Evolutionary conservation across 306 rosid genomes (phyloP), one percentile per base, ranked within the genome.

Genomic region (Corylus heterophylla): DNA sequence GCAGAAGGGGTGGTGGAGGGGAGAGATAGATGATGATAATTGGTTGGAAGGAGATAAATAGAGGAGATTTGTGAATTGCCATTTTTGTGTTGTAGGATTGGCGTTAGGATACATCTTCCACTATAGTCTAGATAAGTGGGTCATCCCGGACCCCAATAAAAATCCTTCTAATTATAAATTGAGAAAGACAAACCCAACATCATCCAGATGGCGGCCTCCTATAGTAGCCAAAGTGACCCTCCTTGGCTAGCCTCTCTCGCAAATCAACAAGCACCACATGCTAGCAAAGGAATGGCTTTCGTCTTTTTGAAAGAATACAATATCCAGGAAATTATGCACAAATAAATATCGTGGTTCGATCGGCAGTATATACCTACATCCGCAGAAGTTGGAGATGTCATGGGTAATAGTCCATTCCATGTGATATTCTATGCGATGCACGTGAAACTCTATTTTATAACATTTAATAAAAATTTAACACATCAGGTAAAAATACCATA

Each of bases 41-140:
- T 95, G 98, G 98, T 45, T 76, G 96, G 25, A 96, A 92, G 63
- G 86, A 68, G 98, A 92, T 94, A 22, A 22, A 22, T 88, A 90
- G 90, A 63, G 87, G 75, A 83, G 93, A 95, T 92, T 81, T 86
- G 89, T 89, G 81, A 91, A 86, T 80, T 89, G 91, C 98, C 82
- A 86, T 77, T 94, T 79, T 89, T 87, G 98, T 92, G 89, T 63
- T 77, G 22, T 76, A 75, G 71, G 45, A 81, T 12, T 78, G 70
- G 82, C 68, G 0, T 71, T 47, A 48, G 77, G 78, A 22, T 48
- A 29, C 71, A 37, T 86, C 48, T 80, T 77, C 88, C 98, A 91
- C 98, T 22, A 22, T 0, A 22, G 25, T 22, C 0, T 97, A 92
- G 98, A 95, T 84, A 7, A 71, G 86, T 91, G 88, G 97, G 96